Base-by-base conservation (phyloP, 179 eudicot genomes). In the Pouteria campechiana region DNA sequence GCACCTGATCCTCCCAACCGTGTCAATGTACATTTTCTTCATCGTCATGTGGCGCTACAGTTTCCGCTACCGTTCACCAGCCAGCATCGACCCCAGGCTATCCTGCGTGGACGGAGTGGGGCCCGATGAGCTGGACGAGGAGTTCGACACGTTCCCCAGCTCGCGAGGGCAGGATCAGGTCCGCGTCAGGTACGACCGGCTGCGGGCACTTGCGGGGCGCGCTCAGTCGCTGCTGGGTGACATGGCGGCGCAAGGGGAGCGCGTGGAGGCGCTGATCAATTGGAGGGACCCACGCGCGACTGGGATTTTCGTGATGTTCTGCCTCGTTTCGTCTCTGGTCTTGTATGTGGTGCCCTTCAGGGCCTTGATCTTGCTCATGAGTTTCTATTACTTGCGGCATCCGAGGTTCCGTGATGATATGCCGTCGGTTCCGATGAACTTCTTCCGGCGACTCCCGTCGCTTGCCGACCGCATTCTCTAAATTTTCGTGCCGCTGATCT, bases 211-310 rank as follows among this genome's bases (percentile, higher is more conserved):
- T 34, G 96, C 86, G 0, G 83, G 94, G 0, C 52, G 90, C 54
- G 94, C 90, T 4, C 96, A 87, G 51, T 67, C 80, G 0, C 84
- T 87, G 6, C 50, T 83, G 30, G 96, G 94, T 7, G 96, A 87
- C 43, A 67, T 87, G 53, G 96, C 93, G 4, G 86, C 94, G 14
- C 90, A 83, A 28, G 89, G 96, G 47, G 94, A 87, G 50, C 54
- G 96, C 7, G 55, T 87, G 15, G 96, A 87, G 48, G 96, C 86
- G 2, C 24, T 83, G 48, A 74, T 75, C 50, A 74, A 75, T 34
- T 87, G 94, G 96, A 76, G 62, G 65, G 96, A 87, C 28, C 96
- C 96, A 3, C 65, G 96, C 29, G 96, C 96, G 0, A 83, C 83
- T 1, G 90, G 75, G 1, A 67, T 87, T 63, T 83, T 83, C 41